These are phyloP conservation scores for Thuja plicata DNA, from an alignment of 83 land plant genomes.

Conservation along the genomic window DNA sequence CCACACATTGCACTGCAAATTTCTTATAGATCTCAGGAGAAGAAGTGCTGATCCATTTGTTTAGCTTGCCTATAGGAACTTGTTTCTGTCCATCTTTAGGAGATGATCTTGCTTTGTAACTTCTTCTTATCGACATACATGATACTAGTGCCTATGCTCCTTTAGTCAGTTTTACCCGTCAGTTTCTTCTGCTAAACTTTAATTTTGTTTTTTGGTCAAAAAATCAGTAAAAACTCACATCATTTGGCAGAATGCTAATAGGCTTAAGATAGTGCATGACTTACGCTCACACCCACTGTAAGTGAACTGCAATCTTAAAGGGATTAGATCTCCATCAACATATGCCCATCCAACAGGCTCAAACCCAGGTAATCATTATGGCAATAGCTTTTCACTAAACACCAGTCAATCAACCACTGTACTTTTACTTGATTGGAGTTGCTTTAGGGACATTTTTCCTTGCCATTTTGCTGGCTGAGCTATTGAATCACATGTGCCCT, in stretches of 20 bases:
- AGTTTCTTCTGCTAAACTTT: not conserved
- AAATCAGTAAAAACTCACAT: not conserved
- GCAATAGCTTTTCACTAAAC: not conserved
- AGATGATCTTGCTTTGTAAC: not conserved
- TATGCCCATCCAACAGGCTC: not conserved
- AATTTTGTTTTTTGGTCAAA: not conserved
- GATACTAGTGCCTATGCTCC: not conserved
- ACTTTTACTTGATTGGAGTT: not conserved
- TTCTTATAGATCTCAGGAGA: not conserved
- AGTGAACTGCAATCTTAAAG: not conserved
- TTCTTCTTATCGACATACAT: not conserved
- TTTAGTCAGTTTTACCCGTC: not conserved
- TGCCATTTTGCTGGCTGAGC: not conserved
- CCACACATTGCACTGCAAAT: not conserved
- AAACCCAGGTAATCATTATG: not conserved
- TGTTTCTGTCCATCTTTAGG: not conserved
- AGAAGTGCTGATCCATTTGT: not conserved
- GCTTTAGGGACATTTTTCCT: not conserved
- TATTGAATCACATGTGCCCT: not conserved
- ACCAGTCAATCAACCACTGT: not conserved
- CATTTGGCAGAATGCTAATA: not conserved
- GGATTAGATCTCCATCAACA: not conserved
- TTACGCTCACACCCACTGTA: not conserved
- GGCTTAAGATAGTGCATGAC: not conserved
- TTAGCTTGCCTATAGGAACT: not conserved